Evolutionary conservation across 305 asterid species (phyloP), one percentile per base, ranked within the genome.

Genomic region (Fraxinus albicans): DNA sequence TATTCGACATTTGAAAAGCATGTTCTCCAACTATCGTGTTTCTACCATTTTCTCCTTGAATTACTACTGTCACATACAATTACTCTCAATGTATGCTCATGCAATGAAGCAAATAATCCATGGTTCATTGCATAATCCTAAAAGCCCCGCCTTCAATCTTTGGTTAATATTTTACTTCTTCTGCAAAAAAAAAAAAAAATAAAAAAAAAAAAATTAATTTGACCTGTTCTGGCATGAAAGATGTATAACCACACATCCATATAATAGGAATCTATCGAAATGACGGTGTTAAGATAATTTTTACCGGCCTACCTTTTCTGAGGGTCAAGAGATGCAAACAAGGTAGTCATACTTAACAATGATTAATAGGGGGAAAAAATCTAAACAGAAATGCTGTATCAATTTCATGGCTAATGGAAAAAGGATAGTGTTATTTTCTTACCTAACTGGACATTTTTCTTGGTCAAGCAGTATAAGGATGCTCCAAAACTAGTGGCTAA

Each of bases 401-500:
- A 25, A 25, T 25, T 25, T 25, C 27, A 25, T 25, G 27, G 27
- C 27, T 25, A 25, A 25, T 25, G 27, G 27, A 25, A 25, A 25
- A 25, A 25, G 27, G 27, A 25, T 25, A 0, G 27, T 0, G 27
- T 25, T 25, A 25, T 25, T 25, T 25, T 25, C 27, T 25, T 25
- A 25, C 27, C 27, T 25, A 25, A 25, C 27, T 25, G 0, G 27
- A 25, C 0, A 25, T 25, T 25, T 25, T 25, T 25, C 94, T 94
- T 96, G 82, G 98, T 95, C 93, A 96, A 92, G 92, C 95, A 94
- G 90, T 94, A 96, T 80, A 95, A 89, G 85, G 98, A 91, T 77
- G 98, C 97, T 83, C 99, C 98, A 73, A 96, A 95, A 86, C 98
- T 91, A 73, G 97, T 90, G 77, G 99, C 99, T 77, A 96, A 89